Conservation (phyloP, 176 grass and related monocot genomes). For the Juncus inflexus region DNA sequence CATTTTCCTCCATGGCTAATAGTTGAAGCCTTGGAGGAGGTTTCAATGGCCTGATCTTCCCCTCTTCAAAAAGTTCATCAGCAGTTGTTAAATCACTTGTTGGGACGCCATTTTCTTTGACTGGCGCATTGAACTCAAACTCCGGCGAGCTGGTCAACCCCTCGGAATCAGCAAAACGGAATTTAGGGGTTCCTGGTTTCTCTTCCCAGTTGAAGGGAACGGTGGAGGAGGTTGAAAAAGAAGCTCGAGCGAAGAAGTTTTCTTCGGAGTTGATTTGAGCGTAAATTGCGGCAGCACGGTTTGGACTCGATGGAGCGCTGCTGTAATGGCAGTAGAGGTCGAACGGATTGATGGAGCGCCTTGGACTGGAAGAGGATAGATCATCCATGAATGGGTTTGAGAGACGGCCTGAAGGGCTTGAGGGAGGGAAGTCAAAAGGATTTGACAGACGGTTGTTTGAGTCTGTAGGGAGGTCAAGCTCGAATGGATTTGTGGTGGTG, state of each 20-base stretch:
- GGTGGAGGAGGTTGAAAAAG: conserved; percentile 32
- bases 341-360: conserved; percentile 51
- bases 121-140: conserved; percentile 66
- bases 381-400: conserved; percentile 29
- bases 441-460: conserved; percentile 33
- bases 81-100: conserved; percentile 34
- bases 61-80: conserved; percentile 76
- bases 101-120: conserved; percentile 36
- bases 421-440: conserved; percentile 37
- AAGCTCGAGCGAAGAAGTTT: conserved; percentile 19
- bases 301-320: conserved; percentile 80
- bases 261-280: conserved; percentile 37
- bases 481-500: conserved; percentile 44
- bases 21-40: conserved; percentile 55
- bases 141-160: conserved; percentile 33
- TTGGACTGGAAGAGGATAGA: conserved; percentile 22
- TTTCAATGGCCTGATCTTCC: conserved; percentile 62
- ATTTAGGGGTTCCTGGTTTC: conserved; percentile 77
- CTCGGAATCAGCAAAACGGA: conserved; percentile 12
- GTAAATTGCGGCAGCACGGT: conserved; percentile 56
- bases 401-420: conserved; percentile 17
- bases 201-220: conserved; percentile 92
- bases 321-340: conserved; percentile 61
- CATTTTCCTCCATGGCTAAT: conserved; percentile 27
- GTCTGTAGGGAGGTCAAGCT: conserved; percentile 22